These are phyloP conservation scores for Nothophaeocryptopus gaeumannii DNA, from an alignment of 2,329 filamentous ascomycete species.

Conservation along the genomic window DNA sequence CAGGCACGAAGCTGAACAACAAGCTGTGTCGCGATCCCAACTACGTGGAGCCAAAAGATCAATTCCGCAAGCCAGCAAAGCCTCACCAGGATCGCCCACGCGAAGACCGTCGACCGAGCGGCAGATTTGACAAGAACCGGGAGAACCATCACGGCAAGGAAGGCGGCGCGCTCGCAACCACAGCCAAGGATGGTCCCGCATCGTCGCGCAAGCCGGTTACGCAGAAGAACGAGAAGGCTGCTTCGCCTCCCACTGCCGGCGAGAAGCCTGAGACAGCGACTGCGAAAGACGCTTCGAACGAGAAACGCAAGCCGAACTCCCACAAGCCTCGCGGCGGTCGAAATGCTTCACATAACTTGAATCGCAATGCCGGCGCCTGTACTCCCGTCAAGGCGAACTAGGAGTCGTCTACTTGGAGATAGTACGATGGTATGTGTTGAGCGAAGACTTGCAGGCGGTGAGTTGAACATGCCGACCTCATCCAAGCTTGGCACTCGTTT, in stretches of 20 bases:
- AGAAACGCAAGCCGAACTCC: neutral
- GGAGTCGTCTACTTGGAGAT: slow-evolving; percentile 4
- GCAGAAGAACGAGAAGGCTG: too few species aligned
- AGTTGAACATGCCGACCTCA: too few species aligned
- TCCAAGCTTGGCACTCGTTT: too few species aligned
- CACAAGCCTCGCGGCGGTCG: slow-evolving; percentile 5
- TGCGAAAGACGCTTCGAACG: neutral
- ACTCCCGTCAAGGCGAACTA: slow-evolving; percentile 2
- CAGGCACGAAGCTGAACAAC: slow-evolving; percentile 22
- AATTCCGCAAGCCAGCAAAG: slow-evolving; percentile 11
- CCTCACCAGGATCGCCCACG: slow-evolving; percentile 2
- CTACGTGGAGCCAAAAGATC: slow-evolving; percentile 2
- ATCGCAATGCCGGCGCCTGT: neutral
- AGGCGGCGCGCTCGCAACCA: too few species aligned
- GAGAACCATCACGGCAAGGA: slow-evolving; percentile 1
- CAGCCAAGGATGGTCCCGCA: too few species aligned
- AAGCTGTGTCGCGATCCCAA: slow-evolving; percentile 22
- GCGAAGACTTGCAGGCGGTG: neutral
- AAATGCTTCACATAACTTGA: neutral
- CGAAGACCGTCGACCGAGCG: slow-evolving; percentile 19
- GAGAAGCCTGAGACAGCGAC: too few species aligned
- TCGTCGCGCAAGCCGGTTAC: too few species aligned
- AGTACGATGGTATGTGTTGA: neutral
- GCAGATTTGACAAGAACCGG: slow-evolving; percentile 15
- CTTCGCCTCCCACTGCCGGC: too few species aligned